These are phyloP conservation scores for Talaromyces sp. DNA, from an alignment of 2,329 filamentous ascomycete genomes.

Conservation along the genomic window DNA sequence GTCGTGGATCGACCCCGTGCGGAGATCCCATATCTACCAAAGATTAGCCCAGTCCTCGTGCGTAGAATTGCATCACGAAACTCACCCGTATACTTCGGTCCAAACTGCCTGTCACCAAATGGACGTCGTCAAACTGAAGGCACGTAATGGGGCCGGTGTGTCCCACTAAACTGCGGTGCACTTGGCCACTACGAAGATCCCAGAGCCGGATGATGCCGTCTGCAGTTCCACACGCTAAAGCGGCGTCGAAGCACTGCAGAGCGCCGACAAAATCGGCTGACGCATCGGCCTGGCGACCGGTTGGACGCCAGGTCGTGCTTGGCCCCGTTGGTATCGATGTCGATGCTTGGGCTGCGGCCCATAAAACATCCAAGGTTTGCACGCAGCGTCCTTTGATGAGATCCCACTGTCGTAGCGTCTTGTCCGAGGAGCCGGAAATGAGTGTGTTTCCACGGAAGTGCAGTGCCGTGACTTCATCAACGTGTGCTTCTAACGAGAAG, in stretches of 20 bases:
- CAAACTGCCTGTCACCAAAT: slow-evolving; percentile 85
- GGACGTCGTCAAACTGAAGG: slow-evolving; percentile 92
- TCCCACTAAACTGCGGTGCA: slow-evolving; percentile 91
- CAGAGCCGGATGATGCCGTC: slow-evolving; percentile 96
- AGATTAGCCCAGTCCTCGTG: background rate
- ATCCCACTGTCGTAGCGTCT: slow-evolving; percentile 97
- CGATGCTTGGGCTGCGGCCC: slow-evolving; percentile 89
- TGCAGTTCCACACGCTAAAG: slow-evolving; percentile 90
- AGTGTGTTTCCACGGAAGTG: slow-evolving; percentile 85
- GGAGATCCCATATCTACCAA: slow-evolving; percentile 90
- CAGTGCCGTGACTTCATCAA: slow-evolving; percentile 90
- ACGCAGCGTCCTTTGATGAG: slow-evolving; percentile 94
- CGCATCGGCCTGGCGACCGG: slow-evolving; percentile 55
- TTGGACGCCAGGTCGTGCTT: slow-evolving; percentile 65
- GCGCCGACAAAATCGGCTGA: slow-evolving; percentile 90
- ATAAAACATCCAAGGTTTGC: slow-evolving; percentile 94
- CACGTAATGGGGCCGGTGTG: slow-evolving; percentile 93
- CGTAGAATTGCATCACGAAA: slow-evolving; percentile 7
- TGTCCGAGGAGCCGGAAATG: slow-evolving; percentile 93
- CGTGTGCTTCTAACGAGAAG: slow-evolving; percentile 82
- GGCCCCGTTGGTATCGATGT: slow-evolving; percentile 56
- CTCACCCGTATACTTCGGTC: slow-evolving; percentile 92
- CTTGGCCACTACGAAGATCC: slow-evolving; percentile 93
- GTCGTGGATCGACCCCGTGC: slow-evolving; percentile 90
- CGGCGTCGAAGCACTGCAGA: slow-evolving; percentile 91